Evolutionary conservation across 805 yeast genomes (phyloP).

Genomic region (Candida ponderosae): DNA sequence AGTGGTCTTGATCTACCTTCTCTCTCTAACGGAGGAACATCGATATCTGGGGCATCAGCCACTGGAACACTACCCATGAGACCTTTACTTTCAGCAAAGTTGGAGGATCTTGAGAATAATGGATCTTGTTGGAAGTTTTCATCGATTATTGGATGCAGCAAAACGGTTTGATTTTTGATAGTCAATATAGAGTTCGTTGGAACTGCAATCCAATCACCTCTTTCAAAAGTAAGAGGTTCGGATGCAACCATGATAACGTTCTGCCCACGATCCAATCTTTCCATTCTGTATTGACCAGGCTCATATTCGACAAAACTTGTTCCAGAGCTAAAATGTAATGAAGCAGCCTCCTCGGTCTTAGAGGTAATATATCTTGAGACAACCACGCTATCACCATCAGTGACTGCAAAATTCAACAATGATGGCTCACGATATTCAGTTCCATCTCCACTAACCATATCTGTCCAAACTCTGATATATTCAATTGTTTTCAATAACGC

Average conservation of each 20-base stretch:
- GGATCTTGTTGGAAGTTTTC: constrained; percentile 79
- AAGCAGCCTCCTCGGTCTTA: constrained; percentile 90
- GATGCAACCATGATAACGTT: constrained; percentile 95
- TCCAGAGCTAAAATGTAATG: constrained; percentile 90
- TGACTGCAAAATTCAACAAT: constrained; percentile 85
- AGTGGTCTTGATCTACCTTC: constrained; percentile 50
- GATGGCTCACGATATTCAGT: constrained; percentile 54
- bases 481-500: constrained; percentile 73
- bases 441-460: constrained; percentile 35
- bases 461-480: constrained; percentile 72
- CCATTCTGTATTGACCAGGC: constrained; percentile 93
- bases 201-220: constrained; percentile 96
- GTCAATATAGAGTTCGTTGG: constrained; percentile 88
- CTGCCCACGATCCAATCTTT: constrained; percentile 84
- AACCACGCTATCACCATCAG: constrained; percentile 84
- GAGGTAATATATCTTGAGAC: constrained; percentile 87
- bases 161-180: constrained; percentile 75
- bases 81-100: constrained; percentile 85
- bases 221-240: constrained; percentile 92
- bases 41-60: constrained; percentile 37
- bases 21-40: constrained; percentile 72
- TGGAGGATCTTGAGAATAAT: constrained; percentile 59
- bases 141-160: constrained; percentile 85
- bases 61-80: constrained; percentile 87
- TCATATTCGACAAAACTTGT: constrained; percentile 82